Percentiles rank a stretch among this genome's conserved stretches.
These are phyloP conservation scores for Hirsutella thompsonii DNA, from an alignment of 2,329 filamentous ascomycete species.

Conservation along the genomic window DNA sequence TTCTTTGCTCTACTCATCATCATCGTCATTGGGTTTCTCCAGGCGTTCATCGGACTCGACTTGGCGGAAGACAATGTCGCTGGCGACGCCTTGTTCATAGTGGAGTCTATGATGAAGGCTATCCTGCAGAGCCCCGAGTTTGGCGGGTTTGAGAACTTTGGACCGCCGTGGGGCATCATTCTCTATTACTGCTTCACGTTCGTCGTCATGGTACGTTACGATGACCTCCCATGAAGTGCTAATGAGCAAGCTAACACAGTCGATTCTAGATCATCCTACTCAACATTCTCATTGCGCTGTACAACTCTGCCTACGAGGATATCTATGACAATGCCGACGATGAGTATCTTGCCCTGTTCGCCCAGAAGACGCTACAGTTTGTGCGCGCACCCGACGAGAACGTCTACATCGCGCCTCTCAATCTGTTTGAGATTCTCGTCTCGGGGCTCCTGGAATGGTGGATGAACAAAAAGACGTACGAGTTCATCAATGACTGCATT, in stretches of 20 bases:
- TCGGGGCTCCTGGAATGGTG: constrained; percentile 89
- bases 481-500: constrained; percentile 73
- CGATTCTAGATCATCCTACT: constrained; percentile 55
- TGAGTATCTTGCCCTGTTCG: constrained; percentile 87
- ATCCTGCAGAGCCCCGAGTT: constrained; percentile 92
- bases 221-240: background rate
- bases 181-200: constrained; percentile 98
- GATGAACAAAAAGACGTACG: constrained; percentile 63
- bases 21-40: constrained; percentile 76
- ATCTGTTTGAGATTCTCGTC: constrained; percentile 75
- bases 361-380: constrained; percentile 92
- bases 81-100: constrained; percentile 59
- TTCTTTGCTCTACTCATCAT: constrained; percentile 88
- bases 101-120: constrained; percentile 75
- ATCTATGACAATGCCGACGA: constrained; percentile 89
- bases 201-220: constrained; percentile 66
- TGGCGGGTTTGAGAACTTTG: constrained; percentile 75
- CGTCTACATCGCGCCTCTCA: constrained; percentile 93
- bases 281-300: constrained; percentile 93
- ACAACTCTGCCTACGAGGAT: constrained; percentile 92
- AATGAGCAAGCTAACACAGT: background rate
- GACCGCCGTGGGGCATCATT: constrained; percentile 83
- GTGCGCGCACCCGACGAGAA: constrained; percentile 96
- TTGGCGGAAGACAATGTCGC: constrained; percentile 60
- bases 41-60: constrained; percentile 88